Percentiles rank a stretch among this genome's conserved stretches.
These are phyloP conservation scores for Talaromyces verruculosus DNA, from an alignment of 2,329 filamentous ascomycete species.

Conservation along the genomic window DNA sequence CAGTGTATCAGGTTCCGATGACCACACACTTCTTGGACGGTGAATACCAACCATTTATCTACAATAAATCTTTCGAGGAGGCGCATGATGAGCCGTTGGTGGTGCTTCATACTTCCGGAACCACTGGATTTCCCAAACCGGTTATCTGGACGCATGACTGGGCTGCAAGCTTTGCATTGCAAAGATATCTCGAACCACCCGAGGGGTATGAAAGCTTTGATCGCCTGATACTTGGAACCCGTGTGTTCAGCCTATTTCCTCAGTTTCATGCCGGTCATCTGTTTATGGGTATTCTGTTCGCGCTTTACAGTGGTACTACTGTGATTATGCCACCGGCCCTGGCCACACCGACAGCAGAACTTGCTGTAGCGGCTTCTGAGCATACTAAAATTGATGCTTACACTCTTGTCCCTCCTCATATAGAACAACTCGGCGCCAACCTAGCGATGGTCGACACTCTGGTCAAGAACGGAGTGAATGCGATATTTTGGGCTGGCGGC, in stretches of 20 bases:
- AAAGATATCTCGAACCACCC: conserved; percentile 17
- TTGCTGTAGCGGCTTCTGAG: conserved; percentile 15
- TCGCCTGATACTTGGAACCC: conserved; percentile 8
- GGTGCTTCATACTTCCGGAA: conserved; percentile 19
- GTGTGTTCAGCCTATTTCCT: conserved; percentile 22
- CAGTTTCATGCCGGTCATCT: conserved; percentile 22
- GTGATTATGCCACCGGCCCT: conserved; percentile 21
- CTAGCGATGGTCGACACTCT: conserved; percentile 18
- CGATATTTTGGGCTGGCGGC: conserved; percentile 11
- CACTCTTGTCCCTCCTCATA: conserved; percentile 19
- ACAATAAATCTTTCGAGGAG: conserved; percentile 6
- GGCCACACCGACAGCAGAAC: conserved; percentile 11
- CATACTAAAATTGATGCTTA: conserved; percentile 18
- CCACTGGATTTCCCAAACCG: conserved; percentile 18
- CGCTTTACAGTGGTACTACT: conserved; percentile 16
- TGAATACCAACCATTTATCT: not conserved
- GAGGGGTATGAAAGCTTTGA: conserved; percentile 20
- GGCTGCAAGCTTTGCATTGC: conserved; percentile 18
- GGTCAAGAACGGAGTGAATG: conserved; percentile 4
- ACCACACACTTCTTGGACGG: not conserved
- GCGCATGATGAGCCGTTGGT: conserved; percentile 3
- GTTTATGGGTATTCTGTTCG: conserved; percentile 16
- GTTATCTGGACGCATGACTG: conserved; percentile 24
- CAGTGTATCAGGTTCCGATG: not conserved
- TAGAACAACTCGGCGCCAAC: conserved; percentile 22